Base-by-base conservation (phyloP, 2,329 filamentous ascomycete genomes). In the Fusarium ramigenum region DNA sequence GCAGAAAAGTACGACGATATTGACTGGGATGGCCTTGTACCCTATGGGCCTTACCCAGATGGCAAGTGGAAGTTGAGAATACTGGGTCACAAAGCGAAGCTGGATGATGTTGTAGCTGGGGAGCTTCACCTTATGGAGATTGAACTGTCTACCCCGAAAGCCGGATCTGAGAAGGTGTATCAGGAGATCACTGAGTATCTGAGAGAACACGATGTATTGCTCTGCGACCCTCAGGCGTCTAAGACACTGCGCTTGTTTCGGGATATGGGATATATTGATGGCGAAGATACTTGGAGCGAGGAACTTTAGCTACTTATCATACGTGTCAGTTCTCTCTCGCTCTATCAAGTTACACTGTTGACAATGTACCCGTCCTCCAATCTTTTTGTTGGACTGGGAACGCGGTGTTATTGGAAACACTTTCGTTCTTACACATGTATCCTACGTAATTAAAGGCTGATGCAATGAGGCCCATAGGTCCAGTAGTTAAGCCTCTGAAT, bases 11-110 rank as follows among this genome's bases (percentile, higher is more conserved):
- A 75, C 39, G 60, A 66, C 19, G 57, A 66, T 4, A 70, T 75
- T n/a, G 63, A 75, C 40, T 75, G 73, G 73, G 61, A 67, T 23
- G 60, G 57, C 9, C 63, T 75, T 16, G 62, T 72, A 2, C 42
- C 63, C 18, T 75, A 62, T 10, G 74, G 74, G 2, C 74, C 72
- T 7, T 76, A 62, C 30, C 69, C 66, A 2, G 58, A 75, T 16
- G 73, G 60, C 16, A 76, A 76, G 36, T 76, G 74, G 74, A 76
- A 75, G 57, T 12, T 76, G 25, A 53, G 32, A 44, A 66, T 73
- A 5, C 32, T 68, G 25, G 74, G 65, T 15, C 65, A 69, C 43
- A 73, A 73, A 43, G 72, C 61, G 5, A 75, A 75, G 44, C 58
- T 76, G 4, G 74, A 76, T 36, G 74, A 76, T 23, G 74, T 76